Evolutionary conservation across 2,329 filamentous ascomycete species (phyloP).

Genomic region (Chaetomium sp.): DNA sequence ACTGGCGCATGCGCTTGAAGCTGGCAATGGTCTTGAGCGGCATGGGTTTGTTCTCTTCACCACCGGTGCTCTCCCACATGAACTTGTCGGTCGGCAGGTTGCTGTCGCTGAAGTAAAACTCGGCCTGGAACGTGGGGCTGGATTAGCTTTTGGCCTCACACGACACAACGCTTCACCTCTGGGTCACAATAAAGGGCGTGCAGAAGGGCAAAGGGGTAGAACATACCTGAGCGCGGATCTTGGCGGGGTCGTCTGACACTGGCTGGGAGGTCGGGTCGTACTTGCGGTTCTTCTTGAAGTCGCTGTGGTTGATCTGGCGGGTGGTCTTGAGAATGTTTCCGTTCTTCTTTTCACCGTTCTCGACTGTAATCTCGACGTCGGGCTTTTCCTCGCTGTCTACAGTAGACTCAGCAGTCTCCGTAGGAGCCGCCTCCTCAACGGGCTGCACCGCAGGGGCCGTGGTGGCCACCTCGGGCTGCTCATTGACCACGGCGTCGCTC

Average conservation of each 20-base stretch:
- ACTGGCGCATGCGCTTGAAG: slow-evolving; percentile 95
- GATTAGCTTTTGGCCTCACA: neutral
- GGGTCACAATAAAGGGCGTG: no score
- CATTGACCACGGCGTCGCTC: slow-evolving; percentile 28
- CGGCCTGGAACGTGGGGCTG: slow-evolving; percentile 56
- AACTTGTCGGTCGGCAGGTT: slow-evolving; percentile 87
- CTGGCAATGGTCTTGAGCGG: slow-evolving; percentile 68
- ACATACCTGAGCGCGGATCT: slow-evolving; percentile 75
- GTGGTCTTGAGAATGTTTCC: slow-evolving; percentile 39
- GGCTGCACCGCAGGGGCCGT: slow-evolving; percentile 28
- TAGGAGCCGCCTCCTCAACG: slow-evolving; percentile 19
- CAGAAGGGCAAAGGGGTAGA: neutral
- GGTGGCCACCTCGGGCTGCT: slow-evolving; percentile 20
- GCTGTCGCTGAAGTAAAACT: slow-evolving; percentile 92
- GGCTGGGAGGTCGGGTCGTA: slow-evolving; percentile 61
- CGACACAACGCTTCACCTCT: neutral
- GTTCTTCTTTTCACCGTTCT: slow-evolving; percentile 14
- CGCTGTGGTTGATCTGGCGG: slow-evolving; percentile 33
- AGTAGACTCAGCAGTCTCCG: slow-evolving; percentile 14
- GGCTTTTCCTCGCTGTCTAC: slow-evolving; percentile 23
- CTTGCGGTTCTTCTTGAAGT: slow-evolving; percentile 54
- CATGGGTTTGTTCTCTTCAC: slow-evolving; percentile 74
- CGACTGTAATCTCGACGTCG: slow-evolving; percentile 13
- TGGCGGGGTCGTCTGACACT: slow-evolving; percentile 67
- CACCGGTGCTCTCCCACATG: slow-evolving; percentile 71